Evolutionary conservation across 371 early-diverging fungal species (phyloP), one percentile per base, ranked within the genome.

Genomic region (Batkoa obscura): DNA sequence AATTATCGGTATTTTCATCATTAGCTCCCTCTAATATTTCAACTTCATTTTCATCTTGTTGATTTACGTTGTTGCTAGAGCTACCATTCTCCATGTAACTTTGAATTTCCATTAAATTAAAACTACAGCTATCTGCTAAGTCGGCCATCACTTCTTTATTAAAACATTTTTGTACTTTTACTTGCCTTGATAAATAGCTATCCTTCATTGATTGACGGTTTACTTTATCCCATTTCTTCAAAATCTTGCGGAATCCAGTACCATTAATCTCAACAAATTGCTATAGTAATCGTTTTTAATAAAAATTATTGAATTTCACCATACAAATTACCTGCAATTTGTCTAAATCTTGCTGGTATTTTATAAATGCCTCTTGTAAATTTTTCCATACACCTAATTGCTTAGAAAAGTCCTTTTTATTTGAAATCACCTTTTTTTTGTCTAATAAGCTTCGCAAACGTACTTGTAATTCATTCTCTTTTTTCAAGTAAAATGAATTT

Each of bases 201-300:
- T 96, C 94, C 66, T 94, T 94, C 13, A 90, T 94, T 30, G 80
- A 83, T 1, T 89, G 85, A 68, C 90, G 90, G 17, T 88, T 81
- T 30, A 93, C 83, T 69, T 96, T 96, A 72, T 96, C 97, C 90
- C 90, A 96, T 66, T 96, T 96, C 62, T 96, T 96, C 51, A 96
- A 66, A 47, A 96, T 96, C 73, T 96, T 96, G 31, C 91, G 68
- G 61, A 96, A 94, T 0, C 94, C 97, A 17, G 89, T 88, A 34
- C 81, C 86, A 64, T 96, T 96, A 36, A 94, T 74, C 67, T 93
- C 91, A 41, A 94, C 92, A 64, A 88, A 96, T 79, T 86, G 90
- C 83, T 88, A 62, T 23, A 37, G 1, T 13, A 42, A 33, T 9
- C 43, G 31, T 37, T 38, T 35, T 37, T 55, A 15, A 38, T 32